Conservation (phyloP, 2,329 filamentous ascomycete genomes). For the Endocalyx cinctus region DNA sequence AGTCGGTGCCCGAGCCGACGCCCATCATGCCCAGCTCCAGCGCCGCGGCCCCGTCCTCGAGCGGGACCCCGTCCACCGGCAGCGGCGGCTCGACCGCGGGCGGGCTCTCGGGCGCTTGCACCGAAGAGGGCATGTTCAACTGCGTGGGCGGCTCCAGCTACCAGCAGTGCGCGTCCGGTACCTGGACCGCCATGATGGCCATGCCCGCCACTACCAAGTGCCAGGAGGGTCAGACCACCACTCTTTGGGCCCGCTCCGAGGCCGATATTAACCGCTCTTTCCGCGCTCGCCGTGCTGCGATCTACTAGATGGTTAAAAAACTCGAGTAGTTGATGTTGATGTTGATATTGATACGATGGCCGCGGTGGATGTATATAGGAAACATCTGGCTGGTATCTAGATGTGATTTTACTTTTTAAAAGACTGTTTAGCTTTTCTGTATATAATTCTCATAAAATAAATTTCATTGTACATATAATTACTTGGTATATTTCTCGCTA, state of each 20-base stretch:
- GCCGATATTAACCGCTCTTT: too few species aligned
- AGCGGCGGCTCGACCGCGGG: conserved; percentile 8
- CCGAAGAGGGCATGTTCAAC: conserved; percentile 29
- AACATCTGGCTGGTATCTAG: too few species aligned
- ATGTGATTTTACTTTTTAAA: too few species aligned
- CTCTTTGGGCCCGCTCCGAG: conserved; percentile 20
- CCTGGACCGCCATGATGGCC: conserved; percentile 23
- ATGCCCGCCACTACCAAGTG: conserved; percentile 27
- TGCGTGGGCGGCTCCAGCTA: conserved; percentile 26
- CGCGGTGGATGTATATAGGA: too few species aligned
- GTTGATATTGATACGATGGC: too few species aligned
- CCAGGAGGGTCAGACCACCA: conserved; percentile 19
- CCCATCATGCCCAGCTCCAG: conserved; percentile 6
- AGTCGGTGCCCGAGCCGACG: conserved; percentile 6
- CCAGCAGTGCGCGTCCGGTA: conserved; percentile 30
- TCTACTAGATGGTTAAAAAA: too few species aligned
- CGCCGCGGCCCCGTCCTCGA: conserved; percentile 9
- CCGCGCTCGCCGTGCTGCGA: too few species aligned
- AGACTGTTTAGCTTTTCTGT: too few species aligned
- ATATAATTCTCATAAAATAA: too few species aligned
- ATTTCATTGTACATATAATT: too few species aligned
- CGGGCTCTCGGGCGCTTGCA: conserved; percentile 26
- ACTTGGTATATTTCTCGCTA: too few species aligned
- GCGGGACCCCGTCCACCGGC: conserved; percentile 7
- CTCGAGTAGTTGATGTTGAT: too few species aligned